These are phyloP conservation scores for Elongisporangium prolatum DNA, from an alignment of 352 stramenopile genomes.

Conservation along the genomic window DNA sequence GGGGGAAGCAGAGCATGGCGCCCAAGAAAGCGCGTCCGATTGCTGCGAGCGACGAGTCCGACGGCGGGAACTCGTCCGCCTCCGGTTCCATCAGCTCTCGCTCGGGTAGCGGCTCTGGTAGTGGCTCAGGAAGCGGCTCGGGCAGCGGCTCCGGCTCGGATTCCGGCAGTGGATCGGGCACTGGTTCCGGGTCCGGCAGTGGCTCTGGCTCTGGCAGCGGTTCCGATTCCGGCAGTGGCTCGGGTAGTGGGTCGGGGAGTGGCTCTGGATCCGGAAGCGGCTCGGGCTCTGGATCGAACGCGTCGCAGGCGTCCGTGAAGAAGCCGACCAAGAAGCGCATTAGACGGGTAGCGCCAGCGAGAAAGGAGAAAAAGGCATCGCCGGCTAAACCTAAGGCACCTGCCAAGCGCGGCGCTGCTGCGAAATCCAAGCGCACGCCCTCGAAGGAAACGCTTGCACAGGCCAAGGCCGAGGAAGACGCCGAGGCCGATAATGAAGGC, in stretches of 20 bases:
- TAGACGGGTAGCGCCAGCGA: slow-evolving; percentile 25
- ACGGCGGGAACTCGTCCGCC: slow-evolving; percentile 43
- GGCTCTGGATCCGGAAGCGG: slow-evolving; percentile 18
- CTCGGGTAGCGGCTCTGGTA: slow-evolving; percentile 25
- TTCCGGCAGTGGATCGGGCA: slow-evolving; percentile 19
- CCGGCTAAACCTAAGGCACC: slow-evolving; percentile 28
- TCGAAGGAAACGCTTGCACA: slow-evolving; percentile 32
- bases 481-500: slow-evolving; percentile 57
- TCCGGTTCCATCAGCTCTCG: slow-evolving; percentile 58
- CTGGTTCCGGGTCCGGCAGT: slow-evolving; percentile 31
- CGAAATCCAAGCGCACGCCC: slow-evolving; percentile 15
- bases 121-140: slow-evolving; percentile 17
- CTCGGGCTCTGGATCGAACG: slow-evolving; percentile 22
- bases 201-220: slow-evolving; percentile 18
- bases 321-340: slow-evolving; percentile 42
- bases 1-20: slow-evolving; percentile 20
- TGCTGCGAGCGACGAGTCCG: slow-evolving; percentile 67
- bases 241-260: slow-evolving; percentile 27
- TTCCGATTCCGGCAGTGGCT: slow-evolving; percentile 21
- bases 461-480: slow-evolving; percentile 39
- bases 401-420: slow-evolving; percentile 12
- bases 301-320: slow-evolving; percentile 8
- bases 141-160: slow-evolving; percentile 25
- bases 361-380: slow-evolving; percentile 32
- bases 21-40: slow-evolving; percentile 55